These are phyloP conservation scores for Chlamydomonas applanata DNA, from an alignment of 139 green algal species.

Conservation along the genomic window DNA sequence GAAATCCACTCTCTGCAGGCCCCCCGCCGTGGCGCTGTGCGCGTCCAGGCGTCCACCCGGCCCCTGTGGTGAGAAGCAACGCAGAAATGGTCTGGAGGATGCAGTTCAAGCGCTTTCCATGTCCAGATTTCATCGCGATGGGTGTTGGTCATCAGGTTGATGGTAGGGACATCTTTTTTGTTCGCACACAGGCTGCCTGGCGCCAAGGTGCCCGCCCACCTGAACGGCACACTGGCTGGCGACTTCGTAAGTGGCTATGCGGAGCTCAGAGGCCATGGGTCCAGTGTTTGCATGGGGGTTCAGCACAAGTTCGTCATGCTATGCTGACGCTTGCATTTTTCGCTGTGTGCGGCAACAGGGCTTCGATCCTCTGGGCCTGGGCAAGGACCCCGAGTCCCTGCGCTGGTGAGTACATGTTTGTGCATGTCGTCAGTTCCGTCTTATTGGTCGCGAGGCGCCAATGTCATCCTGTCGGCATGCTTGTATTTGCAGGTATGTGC, in stretches of 20 bases:
- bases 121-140: too few species aligned
- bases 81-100: too few species aligned
- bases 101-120: too few species aligned
- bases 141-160: too few species aligned
- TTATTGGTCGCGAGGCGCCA: too few species aligned
- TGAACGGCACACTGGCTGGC: conserved; percentile 38
- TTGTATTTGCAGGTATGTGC: conserved; percentile 50
- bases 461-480: background rate
- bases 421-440: background rate
- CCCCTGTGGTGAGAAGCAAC: conserved; percentile 4
- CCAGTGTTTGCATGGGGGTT: background rate
- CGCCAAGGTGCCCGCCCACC: conserved; percentile 45
- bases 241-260: conserved; percentile 36
- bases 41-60: background rate
- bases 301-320: background rate
- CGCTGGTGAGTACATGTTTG: conserved; percentile 68
- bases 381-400: conserved; percentile 71
- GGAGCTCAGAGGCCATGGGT: too few species aligned
- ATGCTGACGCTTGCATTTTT: background rate
- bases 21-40: background rate
- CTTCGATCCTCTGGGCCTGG: conserved; percentile 78
- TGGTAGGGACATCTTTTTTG: too few species aligned
- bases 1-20: background rate
- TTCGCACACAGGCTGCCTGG: conserved; percentile 42
- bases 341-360: too few species aligned